A percentile compares a stretch with the other conserved stretches of the same genome.
Evolutionary conservation across 495 filamentous ascomycete species (phyloP).

Genomic region (Hypoxylon cercidicola): DNA sequence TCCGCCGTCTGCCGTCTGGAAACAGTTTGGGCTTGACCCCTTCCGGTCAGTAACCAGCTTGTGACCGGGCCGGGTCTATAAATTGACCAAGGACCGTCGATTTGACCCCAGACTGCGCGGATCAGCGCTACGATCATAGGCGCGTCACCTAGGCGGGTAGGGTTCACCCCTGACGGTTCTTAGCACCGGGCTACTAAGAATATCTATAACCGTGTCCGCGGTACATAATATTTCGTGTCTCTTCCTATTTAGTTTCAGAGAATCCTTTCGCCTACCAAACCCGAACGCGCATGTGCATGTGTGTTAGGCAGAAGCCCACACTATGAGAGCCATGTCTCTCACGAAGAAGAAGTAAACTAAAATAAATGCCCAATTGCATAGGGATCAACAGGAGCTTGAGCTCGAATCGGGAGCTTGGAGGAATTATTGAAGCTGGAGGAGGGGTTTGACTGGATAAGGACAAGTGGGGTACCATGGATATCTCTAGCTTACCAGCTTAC

Average conservation of each 20-base stretch:
- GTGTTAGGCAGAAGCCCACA: background rate
- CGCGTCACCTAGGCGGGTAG: constrained; percentile 42
- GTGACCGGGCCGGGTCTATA: constrained; percentile 35
- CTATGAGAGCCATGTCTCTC: too few relatives aligned
- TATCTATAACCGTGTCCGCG: constrained; percentile 15
- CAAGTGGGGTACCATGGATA: background rate
- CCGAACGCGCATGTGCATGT: background rate
- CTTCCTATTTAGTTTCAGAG: constrained; percentile 25
- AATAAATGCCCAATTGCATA: constrained; percentile 11
- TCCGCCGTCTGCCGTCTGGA: background rate
- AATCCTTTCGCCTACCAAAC: constrained; percentile 17
- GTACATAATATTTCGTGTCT: constrained; percentile 15
- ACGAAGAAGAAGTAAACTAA: background rate
- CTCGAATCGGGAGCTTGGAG: constrained; percentile 12
- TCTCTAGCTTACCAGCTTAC: background rate
- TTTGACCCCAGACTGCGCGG: constrained; percentile 40
- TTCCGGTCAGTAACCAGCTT: constrained; percentile 30
- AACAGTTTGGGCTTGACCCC: constrained; percentile 2
- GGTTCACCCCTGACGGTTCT: constrained; percentile 31
- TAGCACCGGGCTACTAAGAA: constrained; percentile 28
- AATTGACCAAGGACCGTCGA: constrained; percentile 38
- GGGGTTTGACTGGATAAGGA: constrained; percentile 1
- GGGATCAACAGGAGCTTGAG: constrained; percentile 17
- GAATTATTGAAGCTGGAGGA: constrained; percentile 20
- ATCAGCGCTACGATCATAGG: constrained; percentile 42